Evolutionary conservation across 495 filamentous ascomycete genomes (phyloP).

Genomic region (Chlorociboria aeruginascens): DNA sequence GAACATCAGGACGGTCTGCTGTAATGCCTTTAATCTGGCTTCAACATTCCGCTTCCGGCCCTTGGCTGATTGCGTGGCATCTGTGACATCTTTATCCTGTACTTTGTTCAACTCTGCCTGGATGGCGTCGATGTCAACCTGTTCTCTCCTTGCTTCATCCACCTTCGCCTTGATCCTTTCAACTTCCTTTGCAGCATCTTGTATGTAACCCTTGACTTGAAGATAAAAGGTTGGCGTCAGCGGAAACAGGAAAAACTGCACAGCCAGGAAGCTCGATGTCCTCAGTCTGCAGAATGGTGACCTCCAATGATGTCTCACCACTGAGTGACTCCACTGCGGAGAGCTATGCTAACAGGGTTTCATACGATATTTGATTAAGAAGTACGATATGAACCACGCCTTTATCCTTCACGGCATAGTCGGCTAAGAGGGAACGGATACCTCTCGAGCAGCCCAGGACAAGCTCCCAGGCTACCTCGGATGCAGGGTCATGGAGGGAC

Average conservation of each 20-base stretch:
- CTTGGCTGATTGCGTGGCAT: no score
- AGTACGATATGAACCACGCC: not conserved
- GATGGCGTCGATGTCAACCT: no score
- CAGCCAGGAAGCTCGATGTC: not conserved
- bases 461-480: conserved; percentile 54
- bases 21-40: no score
- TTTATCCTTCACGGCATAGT: conserved; percentile 26
- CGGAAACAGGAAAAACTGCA: conserved; percentile 2
- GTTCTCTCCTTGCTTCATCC: conserved; percentile 43
- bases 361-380: not conserved
- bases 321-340: conserved; percentile 1
- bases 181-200: conserved; percentile 50
- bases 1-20: no score
- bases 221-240: not conserved
- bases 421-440: conserved; percentile 37
- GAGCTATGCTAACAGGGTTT: not conserved
- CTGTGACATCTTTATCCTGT: no score
- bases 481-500: conserved; percentile 43
- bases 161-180: conserved; percentile 38
- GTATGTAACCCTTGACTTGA: conserved; percentile 27
- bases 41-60: no score
- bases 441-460: conserved; percentile 39
- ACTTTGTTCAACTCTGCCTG: no score
- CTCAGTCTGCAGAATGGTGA: not conserved
- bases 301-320: not conserved